Base-by-base conservation (phyloP, 2,329 filamentous ascomycete genomes). In the Fonsecaea erecta region DNA sequence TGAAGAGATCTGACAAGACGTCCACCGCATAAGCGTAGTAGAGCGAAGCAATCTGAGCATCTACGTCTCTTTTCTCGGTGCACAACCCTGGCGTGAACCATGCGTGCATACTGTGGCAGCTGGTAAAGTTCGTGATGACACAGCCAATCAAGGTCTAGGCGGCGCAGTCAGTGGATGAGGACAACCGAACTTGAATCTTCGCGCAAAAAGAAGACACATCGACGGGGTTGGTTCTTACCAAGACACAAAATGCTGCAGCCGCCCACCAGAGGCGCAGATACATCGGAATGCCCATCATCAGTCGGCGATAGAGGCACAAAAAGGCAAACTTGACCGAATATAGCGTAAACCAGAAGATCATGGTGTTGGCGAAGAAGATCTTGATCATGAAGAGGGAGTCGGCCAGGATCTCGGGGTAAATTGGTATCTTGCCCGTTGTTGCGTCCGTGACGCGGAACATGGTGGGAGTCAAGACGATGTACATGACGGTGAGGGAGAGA, bases 281-380 rank as follows among this genome's bases (percentile, higher is more conserved):
- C 2, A 72, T 66, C 1, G 68, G 71, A 16, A 78, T 69, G 1
- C 77, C 76, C 7, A 64, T 66, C 56, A 79, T 69, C 16, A 80
- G 67, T 24, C 75, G 73, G 52, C 76, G 76, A 68, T 79, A 80
- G 52, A 80, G 72, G 16, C 75, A 72, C 56, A 81, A 70, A 35
- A 81, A 70, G 4, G 75, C 76, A 24, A 78, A 73, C 65, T 81
- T 80, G 58, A 79, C 75, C 24, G 51, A 18, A 18, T 48, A 80
- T 4, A 80, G 72, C 18, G 74, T 75, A 6, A 75, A 65, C 77
- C 78, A 80, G 56, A 78, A 75, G 24, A 77, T 71, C 52, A 78
- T 73, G 3, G 75, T 75, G 18, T 75, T 76, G 9, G 75, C 73
- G 63, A 79, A 79, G 68, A 80, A 78, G 21, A 79, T 71, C 56